These are phyloP conservation scores for Fusarium subtropicale DNA, from an alignment of 2,329 filamentous ascomycete genomes.

Conservation along the genomic window DNA sequence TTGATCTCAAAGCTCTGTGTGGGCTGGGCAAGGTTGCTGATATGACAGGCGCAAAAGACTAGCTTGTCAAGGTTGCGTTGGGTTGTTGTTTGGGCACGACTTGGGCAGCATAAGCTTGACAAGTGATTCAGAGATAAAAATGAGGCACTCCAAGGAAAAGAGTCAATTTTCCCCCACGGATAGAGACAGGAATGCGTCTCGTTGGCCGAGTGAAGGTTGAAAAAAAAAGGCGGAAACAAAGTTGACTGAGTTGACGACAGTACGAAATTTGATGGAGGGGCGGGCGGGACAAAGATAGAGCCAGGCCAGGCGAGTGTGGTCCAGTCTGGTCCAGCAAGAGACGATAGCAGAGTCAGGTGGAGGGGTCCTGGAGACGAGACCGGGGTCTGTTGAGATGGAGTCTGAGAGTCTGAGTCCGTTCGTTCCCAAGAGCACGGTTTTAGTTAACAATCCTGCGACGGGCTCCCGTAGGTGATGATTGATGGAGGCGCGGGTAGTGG, in stretches of 20 bases:
- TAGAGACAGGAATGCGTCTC: constrained; percentile 42
- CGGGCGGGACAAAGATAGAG: constrained; percentile 33
- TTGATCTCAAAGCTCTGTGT: constrained; percentile 34
- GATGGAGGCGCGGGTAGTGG: constrained; percentile 46
- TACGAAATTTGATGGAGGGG: constrained; percentile 43
- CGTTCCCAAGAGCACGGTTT: constrained; percentile 35
- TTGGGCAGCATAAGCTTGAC: constrained; percentile 39
- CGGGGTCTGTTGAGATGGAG: constrained; percentile 34
- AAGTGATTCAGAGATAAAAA: constrained; percentile 15
- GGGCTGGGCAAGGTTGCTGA: constrained; percentile 38
- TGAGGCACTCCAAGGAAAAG: constrained; percentile 18
- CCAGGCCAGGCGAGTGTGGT: constrained; percentile 19
- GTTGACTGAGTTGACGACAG: constrained; percentile 35
- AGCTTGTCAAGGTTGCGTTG: constrained; percentile 40
- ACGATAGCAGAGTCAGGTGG: constrained; percentile 45
- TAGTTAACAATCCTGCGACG: constrained; percentile 20
- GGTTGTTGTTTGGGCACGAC: constrained; percentile 38
- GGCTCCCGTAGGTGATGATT: constrained; percentile 28
- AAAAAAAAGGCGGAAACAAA: constrained; percentile 36
- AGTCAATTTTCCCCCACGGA: constrained; percentile 14
- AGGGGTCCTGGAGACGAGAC: constrained; percentile 34
- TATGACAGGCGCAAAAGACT: constrained; percentile 39
- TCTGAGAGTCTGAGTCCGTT: constrained; percentile 17
- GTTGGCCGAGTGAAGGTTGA: constrained; percentile 30
- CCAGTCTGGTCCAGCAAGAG: constrained; percentile 14